These are phyloP conservation scores for Cyberlindnera euphorbiae DNA, from an alignment of 805 yeast species.

Conservation along the genomic window DNA sequence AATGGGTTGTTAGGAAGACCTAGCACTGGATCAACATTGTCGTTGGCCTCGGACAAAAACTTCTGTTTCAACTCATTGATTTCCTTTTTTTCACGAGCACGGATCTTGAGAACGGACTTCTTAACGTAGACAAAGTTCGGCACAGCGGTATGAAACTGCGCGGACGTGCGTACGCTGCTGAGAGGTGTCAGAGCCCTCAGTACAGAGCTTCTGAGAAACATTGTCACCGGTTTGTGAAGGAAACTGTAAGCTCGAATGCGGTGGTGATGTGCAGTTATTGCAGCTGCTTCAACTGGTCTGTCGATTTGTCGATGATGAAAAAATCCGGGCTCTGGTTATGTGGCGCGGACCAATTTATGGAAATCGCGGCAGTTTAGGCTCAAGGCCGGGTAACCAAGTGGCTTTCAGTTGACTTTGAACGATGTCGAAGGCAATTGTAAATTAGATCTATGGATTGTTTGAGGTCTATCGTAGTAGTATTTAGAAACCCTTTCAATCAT, in stretches of 20 bases:
- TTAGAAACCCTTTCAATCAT: not conserved
- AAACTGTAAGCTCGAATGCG: too few species aligned
- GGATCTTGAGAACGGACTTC: constrained; percentile 23
- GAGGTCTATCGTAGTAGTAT: not conserved
- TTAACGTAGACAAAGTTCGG: constrained; percentile 9
- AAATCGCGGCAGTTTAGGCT: not conserved
- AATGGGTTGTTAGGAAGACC: constrained; percentile 68
- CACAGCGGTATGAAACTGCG: constrained; percentile 4
- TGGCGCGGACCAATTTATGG: constrained; percentile 2
- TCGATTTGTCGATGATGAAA: constrained; percentile 2
- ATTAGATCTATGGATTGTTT: too few species aligned
- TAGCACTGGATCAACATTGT: constrained; percentile 68
- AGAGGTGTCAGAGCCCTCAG: constrained; percentile 13
- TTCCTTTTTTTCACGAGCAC: constrained; percentile 24
- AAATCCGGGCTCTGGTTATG: constrained; percentile 2
- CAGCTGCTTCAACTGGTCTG: too few species aligned
- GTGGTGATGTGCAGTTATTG: too few species aligned
- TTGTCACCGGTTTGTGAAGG: not conserved
- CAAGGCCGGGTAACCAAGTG: not conserved
- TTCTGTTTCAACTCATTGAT: constrained; percentile 25
- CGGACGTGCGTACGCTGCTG: constrained; percentile 1
- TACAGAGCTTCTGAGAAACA: constrained; percentile 9
- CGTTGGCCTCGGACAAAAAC: constrained; percentile 21
- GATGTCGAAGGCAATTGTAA: too few species aligned
- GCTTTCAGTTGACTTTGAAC: too few species aligned